Base-by-base conservation (phyloP, 495 filamentous ascomycete species). In the Penicillium soppii region DNA sequence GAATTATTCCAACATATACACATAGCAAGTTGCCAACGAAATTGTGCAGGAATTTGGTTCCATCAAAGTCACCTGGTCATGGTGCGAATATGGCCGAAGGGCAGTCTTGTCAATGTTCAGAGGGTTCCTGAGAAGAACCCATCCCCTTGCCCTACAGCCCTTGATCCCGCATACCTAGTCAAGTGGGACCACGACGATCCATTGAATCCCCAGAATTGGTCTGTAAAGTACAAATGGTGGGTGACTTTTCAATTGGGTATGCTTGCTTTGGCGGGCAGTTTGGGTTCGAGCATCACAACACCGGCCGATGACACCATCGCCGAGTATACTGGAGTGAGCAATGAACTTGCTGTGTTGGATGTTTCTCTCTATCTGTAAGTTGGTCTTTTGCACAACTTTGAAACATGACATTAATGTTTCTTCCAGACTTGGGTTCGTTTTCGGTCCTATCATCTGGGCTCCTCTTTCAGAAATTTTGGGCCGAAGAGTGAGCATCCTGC, bases 161-260 rank as follows among this genome's bases (percentile, higher is more conserved):
- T 47, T 10, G 44, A 47, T 37, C 32, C 44, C 12, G 50, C 19
- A 33, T 50, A 39, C 29, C 38, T 52, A 5, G 41, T 50, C 9
- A 38, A 53, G 12, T 61, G 49, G 33, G 50, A 58, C 13, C 8
- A 7, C 1, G 30, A 52, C 27, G 55, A 61, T 17, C 29, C 15
- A 10, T 29, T 30, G 20, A 82, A 81, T 46, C 79, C 79, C 4
- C 63, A 69, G 23, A 80, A 80, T 52, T 81, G 73, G 72, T 50
- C 45, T 1, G 55, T 50, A 9, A 15, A 7, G 7, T 77, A 77
- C 51, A 81, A 77, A 57, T 66, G 58, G 46, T 79, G 70, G 68
- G 62, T 80, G 20, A 78, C 77, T 3, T 70, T 77, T 29, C 74
- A 76, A 37, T 50, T 82, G 50, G 68, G 71, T 4, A 71, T 80